Percentiles rank a stretch among this genome's conserved stretches.
Conservation (phyloP, 1,284 basidiomycete genomes). For the Leucoagaricus sp. region DNA sequence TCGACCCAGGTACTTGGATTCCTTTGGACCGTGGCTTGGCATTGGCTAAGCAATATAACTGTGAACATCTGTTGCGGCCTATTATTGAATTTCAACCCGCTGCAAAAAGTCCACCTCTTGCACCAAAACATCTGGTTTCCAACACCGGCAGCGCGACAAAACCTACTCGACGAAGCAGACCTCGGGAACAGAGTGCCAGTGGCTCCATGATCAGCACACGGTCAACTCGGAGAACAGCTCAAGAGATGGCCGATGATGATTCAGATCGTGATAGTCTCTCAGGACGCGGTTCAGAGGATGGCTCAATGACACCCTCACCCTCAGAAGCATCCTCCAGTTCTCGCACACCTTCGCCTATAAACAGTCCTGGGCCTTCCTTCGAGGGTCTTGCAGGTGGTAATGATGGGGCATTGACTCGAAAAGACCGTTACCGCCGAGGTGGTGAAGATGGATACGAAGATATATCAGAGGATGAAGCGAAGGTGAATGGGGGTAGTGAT, state of each 20-base stretch:
- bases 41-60: slow-evolving; percentile 93
- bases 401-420: slow-evolving; percentile 35
- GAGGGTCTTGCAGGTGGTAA: slow-evolving; percentile 42
- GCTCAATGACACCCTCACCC: slow-evolving; percentile 83
- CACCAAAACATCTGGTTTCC: slow-evolving; percentile 93
- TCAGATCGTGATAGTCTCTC: slow-evolving; percentile 65
- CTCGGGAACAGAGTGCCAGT: slow-evolving; percentile 28
- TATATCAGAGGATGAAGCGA: slow-evolving; percentile 44
- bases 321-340: slow-evolving; percentile 86
- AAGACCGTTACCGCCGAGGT: slow-evolving; percentile 40
- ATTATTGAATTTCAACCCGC: slow-evolving; percentile 95
- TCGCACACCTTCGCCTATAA: slow-evolving; percentile 86
- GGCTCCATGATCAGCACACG: slow-evolving; percentile 45
- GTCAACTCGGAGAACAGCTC: slow-evolving; percentile 52
- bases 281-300: slow-evolving; percentile 72
- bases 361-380: slow-evolving; percentile 50
- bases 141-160: slow-evolving; percentile 37
- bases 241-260: slow-evolving; percentile 48
- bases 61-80: slow-evolving; percentile 85
- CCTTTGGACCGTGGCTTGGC: slow-evolving; percentile 89
- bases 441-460: slow-evolving; percentile 41
- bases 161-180: slow-evolving; percentile 48
- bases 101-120: slow-evolving; percentile 91
- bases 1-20: slow-evolving; percentile 90
- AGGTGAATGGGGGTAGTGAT: slow-evolving; percentile 44